A percentile compares a stretch with the other conserved stretches of the same genome.
Evolutionary conservation across 441 rosid species (phyloP).

Genomic region (Brassica hybrid): DNA sequence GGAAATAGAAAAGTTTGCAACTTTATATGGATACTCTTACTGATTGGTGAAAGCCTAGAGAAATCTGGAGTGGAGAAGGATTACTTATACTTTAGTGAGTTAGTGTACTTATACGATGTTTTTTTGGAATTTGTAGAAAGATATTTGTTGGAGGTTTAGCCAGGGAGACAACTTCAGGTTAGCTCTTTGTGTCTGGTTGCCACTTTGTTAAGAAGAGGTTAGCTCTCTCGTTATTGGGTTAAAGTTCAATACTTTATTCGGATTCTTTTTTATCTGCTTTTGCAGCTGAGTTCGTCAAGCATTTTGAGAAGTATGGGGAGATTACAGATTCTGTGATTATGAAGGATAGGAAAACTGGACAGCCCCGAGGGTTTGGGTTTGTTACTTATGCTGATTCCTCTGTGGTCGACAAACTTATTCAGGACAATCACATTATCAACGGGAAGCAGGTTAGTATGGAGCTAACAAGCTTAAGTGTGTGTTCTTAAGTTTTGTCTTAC

Average conservation of each 20-base stretch:
- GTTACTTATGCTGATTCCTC: constrained; percentile 87
- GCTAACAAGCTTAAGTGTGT: not conserved
- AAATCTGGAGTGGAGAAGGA: constrained; percentile 29
- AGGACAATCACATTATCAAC: constrained; percentile 73
- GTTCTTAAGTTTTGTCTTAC: not conserved
- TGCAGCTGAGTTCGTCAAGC: constrained; percentile 84
- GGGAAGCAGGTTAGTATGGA: constrained; percentile 75
- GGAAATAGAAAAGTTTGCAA: not conserved
- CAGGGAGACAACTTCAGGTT: constrained; percentile 48
- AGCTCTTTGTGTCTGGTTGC: constrained; percentile 50
- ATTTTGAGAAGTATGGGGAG: constrained; percentile 88
- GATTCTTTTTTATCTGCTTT: constrained; percentile 21
- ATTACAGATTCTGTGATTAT: constrained; percentile 95
- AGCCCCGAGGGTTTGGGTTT: constrained; percentile 95
- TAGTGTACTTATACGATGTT: constrained; percentile 40
- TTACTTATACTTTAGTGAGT: constrained; percentile 29
- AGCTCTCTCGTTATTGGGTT: constrained; percentile 25
- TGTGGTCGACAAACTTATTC: constrained; percentile 83
- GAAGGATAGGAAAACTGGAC: constrained; percentile 89
- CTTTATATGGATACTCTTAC: not conserved
- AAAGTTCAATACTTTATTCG: constrained; percentile 30
- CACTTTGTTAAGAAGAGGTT: constrained; percentile 30
- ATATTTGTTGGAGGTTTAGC: no score
- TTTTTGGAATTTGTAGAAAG: constrained; percentile 49
- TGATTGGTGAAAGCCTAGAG: constrained; percentile 5